Percentiles rank a stretch among this genome's conserved stretches.
phyloP scores from a whole-genome alignment of 352 stramenopile species.

The Phytophthora vignae region DNA sequence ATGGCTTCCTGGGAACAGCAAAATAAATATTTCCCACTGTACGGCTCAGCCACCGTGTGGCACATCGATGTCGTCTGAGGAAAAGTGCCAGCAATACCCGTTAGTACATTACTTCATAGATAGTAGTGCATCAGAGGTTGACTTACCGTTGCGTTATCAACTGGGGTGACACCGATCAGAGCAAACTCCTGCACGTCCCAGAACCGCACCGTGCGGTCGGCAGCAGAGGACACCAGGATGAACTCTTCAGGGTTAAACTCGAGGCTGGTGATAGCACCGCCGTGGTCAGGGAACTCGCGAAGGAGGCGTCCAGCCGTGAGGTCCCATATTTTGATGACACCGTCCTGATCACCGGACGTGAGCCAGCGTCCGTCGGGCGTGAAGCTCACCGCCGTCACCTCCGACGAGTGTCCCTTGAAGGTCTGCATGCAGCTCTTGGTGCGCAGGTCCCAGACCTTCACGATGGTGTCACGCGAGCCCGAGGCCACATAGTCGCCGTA shows the following conservation, averaged over 20 bases:
- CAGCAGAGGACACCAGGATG: slow-evolving; percentile 81
- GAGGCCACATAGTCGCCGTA: slow-evolving; percentile 90
- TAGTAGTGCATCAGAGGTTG: not conserved
- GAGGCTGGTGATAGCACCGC: slow-evolving; percentile 77
- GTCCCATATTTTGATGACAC: slow-evolving; percentile 88
- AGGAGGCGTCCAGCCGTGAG: slow-evolving; percentile 81
- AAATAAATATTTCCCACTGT: slow-evolving; percentile 83
- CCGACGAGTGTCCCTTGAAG: slow-evolving; percentile 82
- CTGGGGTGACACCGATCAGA: slow-evolving; percentile 81
- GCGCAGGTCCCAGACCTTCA: slow-evolving; percentile 89
- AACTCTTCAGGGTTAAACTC: slow-evolving; percentile 91
- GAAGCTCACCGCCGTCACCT: slow-evolving; percentile 83
- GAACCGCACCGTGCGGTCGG: slow-evolving; percentile 83
- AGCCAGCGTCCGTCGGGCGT: slow-evolving; percentile 87
- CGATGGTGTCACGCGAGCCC: slow-evolving; percentile 81
- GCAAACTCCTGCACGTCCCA: slow-evolving; percentile 89
- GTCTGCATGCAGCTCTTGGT: slow-evolving; percentile 90
- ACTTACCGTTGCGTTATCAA: slow-evolving; percentile 75
- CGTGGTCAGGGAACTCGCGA: slow-evolving; percentile 78
- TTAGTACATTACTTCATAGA: too few relatives aligned
- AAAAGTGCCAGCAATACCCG: not conserved
- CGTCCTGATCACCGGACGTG: slow-evolving; percentile 76
- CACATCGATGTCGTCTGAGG: slow-evolving; percentile 81
- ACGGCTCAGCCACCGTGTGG: slow-evolving; percentile 78
- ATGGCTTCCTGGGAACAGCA: slow-evolving; percentile 80